These are phyloP conservation scores for Lachancea meyersii DNA, from an alignment of 805 yeast species.

Conservation along the genomic window DNA sequence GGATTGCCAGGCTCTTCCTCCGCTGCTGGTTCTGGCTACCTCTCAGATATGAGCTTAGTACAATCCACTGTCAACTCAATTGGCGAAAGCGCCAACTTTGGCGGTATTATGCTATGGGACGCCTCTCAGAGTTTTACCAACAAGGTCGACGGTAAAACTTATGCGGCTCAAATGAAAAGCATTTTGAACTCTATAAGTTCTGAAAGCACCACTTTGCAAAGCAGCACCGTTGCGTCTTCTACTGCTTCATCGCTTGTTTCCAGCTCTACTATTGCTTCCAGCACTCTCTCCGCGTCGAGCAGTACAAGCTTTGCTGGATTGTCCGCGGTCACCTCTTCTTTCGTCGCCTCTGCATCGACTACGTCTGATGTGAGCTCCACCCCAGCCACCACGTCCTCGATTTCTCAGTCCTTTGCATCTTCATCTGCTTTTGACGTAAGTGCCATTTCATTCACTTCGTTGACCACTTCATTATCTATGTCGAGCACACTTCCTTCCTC, in stretches of 20 bases:
- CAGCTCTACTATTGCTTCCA: conserved; percentile 14
- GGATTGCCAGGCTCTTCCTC: conserved; percentile 66
- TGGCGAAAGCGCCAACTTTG: conserved; percentile 64
- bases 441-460: not conserved
- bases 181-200: conserved; percentile 27
- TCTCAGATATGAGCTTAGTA: conserved; percentile 37
- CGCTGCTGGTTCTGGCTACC: conserved; percentile 60
- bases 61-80: conserved; percentile 58
- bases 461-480: conserved; percentile 2
- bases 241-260: conserved; percentile 11
- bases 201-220: too few species aligned
- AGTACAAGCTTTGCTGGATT: not conserved
- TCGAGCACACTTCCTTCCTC: conserved; percentile 8
- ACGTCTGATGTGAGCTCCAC: conserved; percentile 1
- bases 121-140: conserved; percentile 65
- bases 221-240: conserved; percentile 16
- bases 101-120: conserved; percentile 91
- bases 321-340: conserved; percentile 8
- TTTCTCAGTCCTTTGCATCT: not conserved
- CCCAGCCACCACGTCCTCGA: conserved; percentile 3
- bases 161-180: conserved; percentile 40
- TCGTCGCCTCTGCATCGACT: conserved; percentile 9
- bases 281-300: not conserved
- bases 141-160: conserved; percentile 39
- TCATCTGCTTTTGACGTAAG: not conserved